Conservation (phyloP, 306 rosid species). For the Oxytropis ochrocephala region DNA sequence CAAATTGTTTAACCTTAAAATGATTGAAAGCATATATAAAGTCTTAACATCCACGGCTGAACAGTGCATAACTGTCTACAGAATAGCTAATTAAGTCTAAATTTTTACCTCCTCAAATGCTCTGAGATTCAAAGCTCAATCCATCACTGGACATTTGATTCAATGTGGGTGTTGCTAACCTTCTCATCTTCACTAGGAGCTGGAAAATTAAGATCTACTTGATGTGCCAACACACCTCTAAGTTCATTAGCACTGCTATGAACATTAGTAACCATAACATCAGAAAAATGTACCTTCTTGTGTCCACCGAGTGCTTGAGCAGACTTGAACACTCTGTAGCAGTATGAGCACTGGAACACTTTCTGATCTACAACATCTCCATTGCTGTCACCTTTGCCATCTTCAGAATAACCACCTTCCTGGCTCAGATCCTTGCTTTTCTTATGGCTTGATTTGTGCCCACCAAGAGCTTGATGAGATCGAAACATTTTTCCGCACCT, state of each 20-base stretch:
- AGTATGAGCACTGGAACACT: conserved; percentile 29
- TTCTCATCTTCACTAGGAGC: conserved; percentile 25
- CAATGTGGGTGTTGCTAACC: not conserved
- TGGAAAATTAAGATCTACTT: conserved; percentile 48
- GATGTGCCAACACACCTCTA: not conserved
- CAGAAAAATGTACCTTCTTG: conserved; percentile 44
- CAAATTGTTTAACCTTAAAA: not conserved
- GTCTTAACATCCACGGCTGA: not conserved
- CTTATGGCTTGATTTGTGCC: conserved; percentile 56
- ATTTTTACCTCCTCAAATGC: not conserved
- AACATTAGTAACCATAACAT: not conserved
- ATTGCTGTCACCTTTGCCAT: not conserved
- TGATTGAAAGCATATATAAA: conserved; percentile 10
- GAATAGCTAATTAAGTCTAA: not conserved
- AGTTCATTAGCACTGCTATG: not conserved
- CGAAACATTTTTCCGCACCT: conserved; percentile 33
- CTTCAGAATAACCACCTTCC: not conserved
- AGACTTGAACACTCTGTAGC: conserved; percentile 40
- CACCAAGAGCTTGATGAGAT: conserved; percentile 61
- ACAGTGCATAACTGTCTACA: not conserved
- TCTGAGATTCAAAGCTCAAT: not conserved
- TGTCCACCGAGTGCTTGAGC: conserved; percentile 66
- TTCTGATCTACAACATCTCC: not conserved
- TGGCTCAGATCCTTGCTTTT: not conserved
- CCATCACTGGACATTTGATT: not conserved